Conservation (phyloP, 208 protist genomes). For the Acanthamoeba royreba region DNA sequence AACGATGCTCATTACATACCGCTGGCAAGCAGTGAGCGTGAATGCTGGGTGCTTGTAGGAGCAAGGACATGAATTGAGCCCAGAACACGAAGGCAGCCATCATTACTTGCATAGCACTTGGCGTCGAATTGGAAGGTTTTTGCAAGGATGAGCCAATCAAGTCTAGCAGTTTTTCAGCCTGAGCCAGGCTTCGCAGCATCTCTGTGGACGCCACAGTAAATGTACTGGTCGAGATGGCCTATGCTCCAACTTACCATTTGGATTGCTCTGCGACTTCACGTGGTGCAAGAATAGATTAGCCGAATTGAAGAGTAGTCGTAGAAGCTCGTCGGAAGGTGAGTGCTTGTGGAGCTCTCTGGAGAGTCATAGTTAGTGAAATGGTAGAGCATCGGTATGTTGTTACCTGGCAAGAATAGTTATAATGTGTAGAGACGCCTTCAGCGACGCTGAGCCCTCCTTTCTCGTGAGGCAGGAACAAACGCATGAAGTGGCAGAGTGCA, state of each 20-base stretch:
- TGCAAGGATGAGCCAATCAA: background rate
- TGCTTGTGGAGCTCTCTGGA: background rate
- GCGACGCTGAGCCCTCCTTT: too few relatives aligned
- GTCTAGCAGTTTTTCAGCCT: background rate
- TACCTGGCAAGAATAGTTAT: background rate
- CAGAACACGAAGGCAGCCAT: background rate
- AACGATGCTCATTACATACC: background rate
- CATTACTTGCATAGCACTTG: background rate
- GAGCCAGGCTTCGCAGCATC: background rate
- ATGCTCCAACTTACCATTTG: too few relatives aligned
- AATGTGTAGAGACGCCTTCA: background rate
- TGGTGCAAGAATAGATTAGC: too few relatives aligned
- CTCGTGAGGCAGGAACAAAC: too few relatives aligned
- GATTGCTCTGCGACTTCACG: too few relatives aligned
- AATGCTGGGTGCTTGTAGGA: background rate
- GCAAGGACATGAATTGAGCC: background rate
- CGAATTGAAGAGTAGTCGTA: too few relatives aligned
- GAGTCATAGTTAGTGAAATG: background rate
- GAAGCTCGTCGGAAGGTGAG: background rate
- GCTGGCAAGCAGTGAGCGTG: background rate
- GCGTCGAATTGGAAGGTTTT: background rate
- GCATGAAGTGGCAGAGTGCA: too few relatives aligned
- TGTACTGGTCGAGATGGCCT: too few relatives aligned
- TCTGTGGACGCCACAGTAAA: background rate
- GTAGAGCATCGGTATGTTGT: background rate